phyloP scores from a whole-genome alignment of 257 asterid species.

The Coffea canephora region DNA sequence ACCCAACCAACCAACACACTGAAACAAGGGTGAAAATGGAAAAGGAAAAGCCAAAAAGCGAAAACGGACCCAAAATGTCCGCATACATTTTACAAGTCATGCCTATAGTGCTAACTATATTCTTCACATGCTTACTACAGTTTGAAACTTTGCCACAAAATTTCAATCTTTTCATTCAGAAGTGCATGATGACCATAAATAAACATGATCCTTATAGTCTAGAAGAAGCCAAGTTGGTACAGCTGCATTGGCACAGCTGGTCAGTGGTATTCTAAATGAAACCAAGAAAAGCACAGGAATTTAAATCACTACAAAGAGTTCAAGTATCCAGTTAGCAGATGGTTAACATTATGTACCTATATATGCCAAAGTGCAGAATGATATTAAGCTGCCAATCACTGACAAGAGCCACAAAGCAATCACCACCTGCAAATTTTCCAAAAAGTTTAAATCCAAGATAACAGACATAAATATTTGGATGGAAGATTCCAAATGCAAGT shows the following conservation, averaged over 20 bases:
- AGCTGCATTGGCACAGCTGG: background rate
- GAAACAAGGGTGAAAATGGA: background rate
- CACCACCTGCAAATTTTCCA: constrained; percentile 74
- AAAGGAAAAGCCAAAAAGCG: background rate
- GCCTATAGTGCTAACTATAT: background rate
- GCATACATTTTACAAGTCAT: background rate
- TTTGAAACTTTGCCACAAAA: background rate
- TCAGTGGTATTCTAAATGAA: background rate
- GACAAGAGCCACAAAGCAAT: constrained; percentile 87
- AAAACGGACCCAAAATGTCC: background rate
- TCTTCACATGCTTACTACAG: background rate
- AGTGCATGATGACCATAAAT: background rate
- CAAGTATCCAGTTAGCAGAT: constrained; percentile 1
- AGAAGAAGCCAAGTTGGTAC: background rate
- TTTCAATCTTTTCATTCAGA: background rate
- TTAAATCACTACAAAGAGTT: background rate
- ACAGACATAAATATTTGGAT: background rate
- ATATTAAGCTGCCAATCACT: constrained; percentile 76
- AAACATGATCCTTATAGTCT: background rate
- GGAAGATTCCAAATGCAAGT: background rate
- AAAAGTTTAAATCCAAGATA: constrained; percentile 7
- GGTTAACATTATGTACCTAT: constrained; percentile 49
- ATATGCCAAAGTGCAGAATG: constrained; percentile 80
- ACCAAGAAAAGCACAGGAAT: constrained; percentile 8
- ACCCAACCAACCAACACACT: background rate